Conservation (phyloP, 2,329 filamentous ascomycete species). For the Epichloe sibirici region DNA sequence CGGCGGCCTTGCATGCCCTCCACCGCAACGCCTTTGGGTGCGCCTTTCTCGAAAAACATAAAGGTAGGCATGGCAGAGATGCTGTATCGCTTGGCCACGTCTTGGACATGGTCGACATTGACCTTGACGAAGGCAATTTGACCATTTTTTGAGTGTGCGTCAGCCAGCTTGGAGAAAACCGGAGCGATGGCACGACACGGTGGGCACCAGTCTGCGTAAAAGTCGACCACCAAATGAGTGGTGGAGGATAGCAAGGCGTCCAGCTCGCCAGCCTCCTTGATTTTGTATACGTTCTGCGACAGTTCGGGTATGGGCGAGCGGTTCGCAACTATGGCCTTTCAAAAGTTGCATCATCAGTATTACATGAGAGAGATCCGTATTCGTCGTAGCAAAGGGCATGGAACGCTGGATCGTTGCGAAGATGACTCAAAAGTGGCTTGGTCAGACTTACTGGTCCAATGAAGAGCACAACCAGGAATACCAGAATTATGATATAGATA, state of each 20-base stretch:
- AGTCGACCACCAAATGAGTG: constrained; percentile 33
- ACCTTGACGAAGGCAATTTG: constrained; percentile 11
- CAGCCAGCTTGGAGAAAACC: constrained; percentile 37
- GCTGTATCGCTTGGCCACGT: constrained; percentile 50
- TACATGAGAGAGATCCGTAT: background rate
- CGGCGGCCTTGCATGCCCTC: constrained; percentile 12
- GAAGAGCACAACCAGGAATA: background rate
- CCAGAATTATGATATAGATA: background rate
- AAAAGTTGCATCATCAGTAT: background rate
- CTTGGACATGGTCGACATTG: constrained; percentile 14
- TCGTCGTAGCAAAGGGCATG: background rate
- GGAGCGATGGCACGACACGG: constrained; percentile 37
- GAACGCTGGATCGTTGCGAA: background rate
- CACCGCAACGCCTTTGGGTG: constrained; percentile 26
- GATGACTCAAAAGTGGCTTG: background rate
- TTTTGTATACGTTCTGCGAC: constrained; percentile 25
- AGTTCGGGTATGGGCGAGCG: constrained; percentile 26
- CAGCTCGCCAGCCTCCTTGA: constrained; percentile 20
- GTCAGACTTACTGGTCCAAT: background rate
- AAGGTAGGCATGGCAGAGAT: constrained; percentile 94
- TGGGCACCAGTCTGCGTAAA: constrained; percentile 38
- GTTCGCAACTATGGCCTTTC: background rate
- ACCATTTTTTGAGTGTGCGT: constrained; percentile 10
- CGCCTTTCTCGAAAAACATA: constrained; percentile 68
- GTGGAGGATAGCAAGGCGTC: constrained; percentile 24